Percentiles rank a stretch among this genome's conserved stretches.
Evolutionary conservation across 345 rosid genomes (phyloP).

Genomic region (Eucalyptus regnans): DNA sequence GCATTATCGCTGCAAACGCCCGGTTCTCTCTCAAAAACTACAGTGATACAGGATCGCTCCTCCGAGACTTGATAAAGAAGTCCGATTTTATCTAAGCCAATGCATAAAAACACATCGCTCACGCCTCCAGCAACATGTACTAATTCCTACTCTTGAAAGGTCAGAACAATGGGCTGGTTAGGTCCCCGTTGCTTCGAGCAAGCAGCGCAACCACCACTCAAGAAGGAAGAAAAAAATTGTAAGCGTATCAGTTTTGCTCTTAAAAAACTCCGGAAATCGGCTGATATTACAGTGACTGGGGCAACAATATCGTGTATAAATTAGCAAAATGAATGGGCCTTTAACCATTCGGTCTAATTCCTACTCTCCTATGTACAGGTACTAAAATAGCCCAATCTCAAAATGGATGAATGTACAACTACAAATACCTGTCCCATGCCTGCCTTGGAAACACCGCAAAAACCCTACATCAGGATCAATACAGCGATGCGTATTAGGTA

Average conservation of each 20-base stretch:
- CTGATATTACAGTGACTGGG: background rate
- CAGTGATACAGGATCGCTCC: background rate
- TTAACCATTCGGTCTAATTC: constrained; percentile 2
- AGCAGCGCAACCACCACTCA: background rate
- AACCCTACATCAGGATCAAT: background rate
- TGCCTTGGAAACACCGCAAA: background rate
- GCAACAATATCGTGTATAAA: background rate
- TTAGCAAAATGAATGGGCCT: constrained; percentile 4
- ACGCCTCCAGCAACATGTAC: background rate
- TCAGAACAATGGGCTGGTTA: background rate
- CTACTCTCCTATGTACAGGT: constrained; percentile 25
- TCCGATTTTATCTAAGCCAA: background rate
- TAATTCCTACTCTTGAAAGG: background rate
- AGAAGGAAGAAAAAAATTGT: background rate
- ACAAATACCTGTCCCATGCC: background rate
- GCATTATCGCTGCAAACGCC: background rate
- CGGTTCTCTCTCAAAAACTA: background rate
- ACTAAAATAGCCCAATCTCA: background rate
- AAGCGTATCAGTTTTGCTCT: background rate
- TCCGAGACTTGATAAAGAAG: background rate
- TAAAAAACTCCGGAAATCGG: background rate
- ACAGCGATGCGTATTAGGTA: background rate
- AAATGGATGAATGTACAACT: background rate
- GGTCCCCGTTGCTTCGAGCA: background rate
- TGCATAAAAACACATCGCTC: background rate